Evolutionary conservation across 2,329 filamentous ascomycete genomes (phyloP), one percentile per base, ranked within the genome.

Genomic region (Pseudocercospora eumusae): DNA sequence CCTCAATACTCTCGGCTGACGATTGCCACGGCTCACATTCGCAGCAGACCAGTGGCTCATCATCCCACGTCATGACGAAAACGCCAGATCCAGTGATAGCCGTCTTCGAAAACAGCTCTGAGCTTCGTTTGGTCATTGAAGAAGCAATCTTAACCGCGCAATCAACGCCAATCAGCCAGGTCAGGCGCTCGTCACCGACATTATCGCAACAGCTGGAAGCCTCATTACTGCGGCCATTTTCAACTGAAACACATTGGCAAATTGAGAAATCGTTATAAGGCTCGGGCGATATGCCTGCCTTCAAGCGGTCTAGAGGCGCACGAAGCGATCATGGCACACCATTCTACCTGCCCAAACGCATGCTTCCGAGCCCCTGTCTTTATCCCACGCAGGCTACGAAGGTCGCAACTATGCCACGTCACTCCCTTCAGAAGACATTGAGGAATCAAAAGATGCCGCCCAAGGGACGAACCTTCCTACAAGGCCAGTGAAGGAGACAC

Each of bases 11-110:
- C 52, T 55, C 27, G 27, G 52, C 52, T 55, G 52, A 55, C 52
- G 52, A 40, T 25, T 28, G 36, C 52, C 52, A 55, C 36, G 18
- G 52, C 36, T 55, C 9, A 15, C 52, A 42, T 27, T 18, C 21
- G 36, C 52, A 21, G 36, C 18, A 21, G 36, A 55, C 11, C 20
- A 31, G 36, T 42, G 27, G 50, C 28, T 55, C 28, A 55, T 55
- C 31, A 55, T 18, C 36, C 52, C 52, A 55, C 52, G 52, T 55
- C 52, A 55, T 42, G 36, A 36, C 25, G 20, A 36, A 15, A 23
- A 6, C 18, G 27, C 52, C 52, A 55, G 36, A 28, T 36, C 9
- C 52, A 50, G 45, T 21, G 28, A 21, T 42, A 9, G 31, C 9
- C 7, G 18, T 20, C 28, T 20, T 18, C 28, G 36, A 36, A 21